Evolutionary conservation across 345 rosid genomes (phyloP).

Genomic region (Boechera retrofracta): DNA sequence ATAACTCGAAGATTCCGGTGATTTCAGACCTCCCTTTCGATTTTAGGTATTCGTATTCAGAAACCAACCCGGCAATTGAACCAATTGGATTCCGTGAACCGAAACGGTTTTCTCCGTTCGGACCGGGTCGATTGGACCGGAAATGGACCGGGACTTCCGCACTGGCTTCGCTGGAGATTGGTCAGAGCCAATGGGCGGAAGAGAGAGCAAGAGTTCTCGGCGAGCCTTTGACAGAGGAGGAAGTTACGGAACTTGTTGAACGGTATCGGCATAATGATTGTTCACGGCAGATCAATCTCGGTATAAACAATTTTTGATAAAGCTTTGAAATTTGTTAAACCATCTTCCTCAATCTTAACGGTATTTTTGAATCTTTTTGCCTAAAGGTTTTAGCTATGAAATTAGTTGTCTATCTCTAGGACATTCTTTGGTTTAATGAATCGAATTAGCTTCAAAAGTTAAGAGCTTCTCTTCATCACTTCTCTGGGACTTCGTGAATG

Average conservation of each 20-base stretch:
- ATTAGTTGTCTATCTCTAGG: background rate
- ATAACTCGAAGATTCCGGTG: slow-evolving; percentile 29
- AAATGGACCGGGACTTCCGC: slow-evolving; percentile 88
- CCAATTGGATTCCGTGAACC: slow-evolving; percentile 91
- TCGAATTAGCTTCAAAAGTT: background rate
- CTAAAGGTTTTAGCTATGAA: background rate
- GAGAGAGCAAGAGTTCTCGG: slow-evolving; percentile 61
- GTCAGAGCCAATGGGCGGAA: slow-evolving; percentile 49
- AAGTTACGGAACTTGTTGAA: slow-evolving; percentile 76
- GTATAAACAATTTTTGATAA: slow-evolving; percentile 40
- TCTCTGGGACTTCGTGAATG: background rate
- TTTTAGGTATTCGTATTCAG: slow-evolving; percentile 82
- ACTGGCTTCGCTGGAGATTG: slow-evolving; percentile 47
- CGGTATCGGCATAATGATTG: slow-evolving; percentile 83
- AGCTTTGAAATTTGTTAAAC: background rate
- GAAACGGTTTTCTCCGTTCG: slow-evolving; percentile 87
- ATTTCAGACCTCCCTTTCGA: slow-evolving; percentile 80
- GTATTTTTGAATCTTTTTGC: background rate
- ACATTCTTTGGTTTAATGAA: background rate
- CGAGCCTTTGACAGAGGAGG: slow-evolving; percentile 67
- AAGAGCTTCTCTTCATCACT: background rate
- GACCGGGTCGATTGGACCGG: slow-evolving; percentile 83
- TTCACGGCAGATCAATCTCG: slow-evolving; percentile 81
- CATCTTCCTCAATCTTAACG: slow-evolving; percentile 11
- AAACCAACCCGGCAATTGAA: slow-evolving; percentile 56